Evolutionary conservation across 2,329 filamentous ascomycete genomes (phyloP).

Genomic region (Aspergillus intermedius): DNA sequence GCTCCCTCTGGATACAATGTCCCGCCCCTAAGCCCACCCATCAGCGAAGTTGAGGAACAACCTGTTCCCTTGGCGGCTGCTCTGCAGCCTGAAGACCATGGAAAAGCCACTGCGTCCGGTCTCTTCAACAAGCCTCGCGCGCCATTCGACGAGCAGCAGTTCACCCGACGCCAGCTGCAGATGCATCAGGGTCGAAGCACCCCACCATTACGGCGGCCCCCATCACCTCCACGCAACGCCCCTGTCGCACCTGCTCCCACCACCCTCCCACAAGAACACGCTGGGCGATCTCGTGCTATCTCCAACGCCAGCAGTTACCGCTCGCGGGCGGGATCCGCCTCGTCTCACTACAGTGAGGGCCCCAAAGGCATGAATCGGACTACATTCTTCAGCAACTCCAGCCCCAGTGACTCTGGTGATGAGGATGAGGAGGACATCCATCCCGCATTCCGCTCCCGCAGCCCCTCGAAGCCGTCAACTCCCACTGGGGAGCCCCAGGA

Average conservation of each 20-base stretch:
- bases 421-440: slow-evolving; percentile 23
- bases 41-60: slow-evolving; percentile 66
- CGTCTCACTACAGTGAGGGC: slow-evolving; percentile 32
- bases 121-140: slow-evolving; percentile 66
- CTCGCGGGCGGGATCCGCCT: slow-evolving; percentile 32
- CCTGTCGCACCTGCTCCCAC: slow-evolving; percentile 4
- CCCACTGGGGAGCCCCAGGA: slow-evolving; percentile 22
- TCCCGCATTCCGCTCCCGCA: slow-evolving; percentile 30
- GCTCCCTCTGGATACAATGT: slow-evolving; percentile 24
- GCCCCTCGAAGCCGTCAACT: slow-evolving; percentile 25
- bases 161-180: slow-evolving; percentile 72
- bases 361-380: slow-evolving; percentile 18
- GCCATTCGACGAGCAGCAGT: slow-evolving; percentile 78
- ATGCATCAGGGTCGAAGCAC: slow-evolving; percentile 69
- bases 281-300: slow-evolving; percentile 26
- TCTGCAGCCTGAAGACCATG: slow-evolving; percentile 68
- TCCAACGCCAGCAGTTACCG: slow-evolving; percentile 35
- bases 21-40: slow-evolving; percentile 61
- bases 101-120: slow-evolving; percentile 71
- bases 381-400: slow-evolving; percentile 32
- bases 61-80: slow-evolving; percentile 50
- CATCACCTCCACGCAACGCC: slow-evolving; percentile 20
- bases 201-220: slow-evolving; percentile 37
- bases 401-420: slow-evolving; percentile 35
- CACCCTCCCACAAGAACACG: slow-evolving; percentile 13